Conservation (phyloP, 1,284 basidiomycete genomes). For the Gymnopus androsaceus region DNA sequence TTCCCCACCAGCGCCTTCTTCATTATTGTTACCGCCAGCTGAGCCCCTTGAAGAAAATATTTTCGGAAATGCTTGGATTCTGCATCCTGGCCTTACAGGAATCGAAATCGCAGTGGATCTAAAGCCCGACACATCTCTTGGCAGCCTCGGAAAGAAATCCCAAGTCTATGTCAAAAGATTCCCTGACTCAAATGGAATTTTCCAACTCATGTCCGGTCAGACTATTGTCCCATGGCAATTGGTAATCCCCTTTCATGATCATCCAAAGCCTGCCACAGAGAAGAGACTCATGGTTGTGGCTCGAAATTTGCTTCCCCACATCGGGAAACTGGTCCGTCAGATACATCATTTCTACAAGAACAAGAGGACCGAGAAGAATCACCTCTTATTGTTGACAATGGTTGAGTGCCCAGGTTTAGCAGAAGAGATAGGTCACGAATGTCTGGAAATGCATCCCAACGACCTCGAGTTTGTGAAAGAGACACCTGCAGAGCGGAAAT, state of each 20-base stretch:
- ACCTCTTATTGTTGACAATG: background rate
- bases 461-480: background rate
- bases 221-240: background rate
- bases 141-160: background rate
- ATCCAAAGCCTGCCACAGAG: conserved; percentile 5
- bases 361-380: background rate
- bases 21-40: background rate
- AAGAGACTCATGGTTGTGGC: conserved; percentile 7
- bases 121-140: background rate
- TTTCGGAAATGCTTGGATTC: conserved; percentile 6
- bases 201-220: background rate
- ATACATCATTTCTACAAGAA: conserved; percentile 8
- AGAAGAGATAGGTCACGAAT: background rate
- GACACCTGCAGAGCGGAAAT: background rate
- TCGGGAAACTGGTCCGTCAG: conserved; percentile 6
- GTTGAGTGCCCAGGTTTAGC: background rate
- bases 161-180: background rate
- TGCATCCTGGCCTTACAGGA: background rate
- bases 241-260: background rate
- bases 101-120: conserved; percentile 8
- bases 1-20: background rate
- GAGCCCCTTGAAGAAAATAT: background rate
- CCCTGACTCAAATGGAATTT: background rate
- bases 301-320: background rate
- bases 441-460: background rate